phyloP scores from a whole-genome alignment of 805 yeast species.

The Torulaspora delbrueckii region DNA sequence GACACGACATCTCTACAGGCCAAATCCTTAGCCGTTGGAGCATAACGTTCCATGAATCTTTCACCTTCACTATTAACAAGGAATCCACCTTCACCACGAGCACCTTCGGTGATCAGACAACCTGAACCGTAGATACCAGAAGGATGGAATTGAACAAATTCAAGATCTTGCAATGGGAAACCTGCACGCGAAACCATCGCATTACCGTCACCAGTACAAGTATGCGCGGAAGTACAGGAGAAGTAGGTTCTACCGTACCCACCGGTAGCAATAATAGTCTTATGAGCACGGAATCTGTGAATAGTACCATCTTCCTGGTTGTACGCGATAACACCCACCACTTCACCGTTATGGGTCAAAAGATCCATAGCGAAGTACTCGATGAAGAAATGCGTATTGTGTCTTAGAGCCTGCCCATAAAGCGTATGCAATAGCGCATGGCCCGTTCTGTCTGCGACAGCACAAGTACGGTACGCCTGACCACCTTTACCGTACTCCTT shows the following conservation, averaged over 20 bases:
- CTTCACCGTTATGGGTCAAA: slow-evolving; percentile 89
- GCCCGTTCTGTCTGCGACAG: slow-evolving; percentile 99
- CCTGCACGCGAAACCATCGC: slow-evolving; percentile 99
- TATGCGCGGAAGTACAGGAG: slow-evolving; percentile 98
- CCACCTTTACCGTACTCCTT: slow-evolving; percentile 97
- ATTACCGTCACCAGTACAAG: slow-evolving; percentile 98
- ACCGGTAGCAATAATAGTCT: slow-evolving; percentile 96
- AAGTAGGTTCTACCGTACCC: slow-evolving; percentile 98
- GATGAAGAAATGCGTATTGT: slow-evolving; percentile 95
- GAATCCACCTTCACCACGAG: slow-evolving; percentile 99
- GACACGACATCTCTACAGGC: slow-evolving; percentile 98
- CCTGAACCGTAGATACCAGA: slow-evolving; percentile 99
- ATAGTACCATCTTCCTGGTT: slow-evolving; percentile 98
- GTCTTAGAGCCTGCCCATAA: slow-evolving; percentile 93
- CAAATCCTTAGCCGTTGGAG: slow-evolving; percentile 96
- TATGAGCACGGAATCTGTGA: slow-evolving; percentile 96
- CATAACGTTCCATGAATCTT: slow-evolving; percentile 98
- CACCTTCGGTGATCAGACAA: slow-evolving; percentile 98
- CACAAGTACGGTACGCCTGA: slow-evolving; percentile 98
- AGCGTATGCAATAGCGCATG: slow-evolving; percentile 93
- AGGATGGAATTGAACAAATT: slow-evolving; percentile 98
- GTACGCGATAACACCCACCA: slow-evolving; percentile 96
- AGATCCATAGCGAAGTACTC: slow-evolving; percentile 95
- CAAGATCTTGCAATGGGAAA: slow-evolving; percentile 93
- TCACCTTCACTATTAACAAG: slow-evolving; percentile 95